Conservation (phyloP, 768 basidiomycete genomes). For the Favolaschia claudopus region DNA sequence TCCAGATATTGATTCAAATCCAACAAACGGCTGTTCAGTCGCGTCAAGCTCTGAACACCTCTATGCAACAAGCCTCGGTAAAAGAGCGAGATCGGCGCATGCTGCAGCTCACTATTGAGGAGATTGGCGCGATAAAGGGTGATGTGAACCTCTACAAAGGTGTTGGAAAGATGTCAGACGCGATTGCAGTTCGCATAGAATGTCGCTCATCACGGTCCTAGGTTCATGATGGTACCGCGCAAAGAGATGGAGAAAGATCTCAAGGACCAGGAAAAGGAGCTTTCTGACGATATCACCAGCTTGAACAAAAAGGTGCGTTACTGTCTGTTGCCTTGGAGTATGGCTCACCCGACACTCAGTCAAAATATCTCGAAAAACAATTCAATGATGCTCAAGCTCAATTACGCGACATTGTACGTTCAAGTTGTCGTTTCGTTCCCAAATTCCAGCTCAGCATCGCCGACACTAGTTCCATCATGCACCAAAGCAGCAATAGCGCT, state of each 20-base stretch:
- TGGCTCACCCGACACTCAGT: slow-evolving; percentile 46
- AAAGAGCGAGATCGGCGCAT: slow-evolving; percentile 93
- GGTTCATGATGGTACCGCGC: slow-evolving; percentile 92
- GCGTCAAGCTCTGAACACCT: slow-evolving; percentile 76
- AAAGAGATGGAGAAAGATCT: slow-evolving; percentile 80
- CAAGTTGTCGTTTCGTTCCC: background rate
- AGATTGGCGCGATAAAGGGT: slow-evolving; percentile 74
- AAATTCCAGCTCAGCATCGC: background rate
- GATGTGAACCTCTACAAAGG: slow-evolving; percentile 91
- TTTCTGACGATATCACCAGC: slow-evolving; percentile 83
- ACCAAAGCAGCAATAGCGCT: slow-evolving; percentile 44
- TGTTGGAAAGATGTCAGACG: slow-evolving; percentile 89
- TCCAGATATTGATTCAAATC: slow-evolving; percentile 90
- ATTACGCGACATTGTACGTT: slow-evolving; percentile 81
- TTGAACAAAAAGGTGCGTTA: slow-evolving; percentile 84
- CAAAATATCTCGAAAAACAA: slow-evolving; percentile 93
- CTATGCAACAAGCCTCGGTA: slow-evolving; percentile 74
- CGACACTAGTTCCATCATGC: slow-evolving; percentile 62
- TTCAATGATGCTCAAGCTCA: slow-evolving; percentile 90
- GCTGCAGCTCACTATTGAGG: slow-evolving; percentile 86
- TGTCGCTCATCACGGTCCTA: slow-evolving; percentile 38
- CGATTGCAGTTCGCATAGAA: slow-evolving; percentile 6
- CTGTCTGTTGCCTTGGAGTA: background rate
- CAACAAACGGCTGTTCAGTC: slow-evolving; percentile 91
- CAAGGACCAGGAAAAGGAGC: slow-evolving; percentile 78